Percentiles rank a stretch among this genome's conserved stretches.
phyloP scores from a whole-genome alignment of 2,329 filamentous ascomycete genomes.

The Xylariaceae sp. region DNA sequence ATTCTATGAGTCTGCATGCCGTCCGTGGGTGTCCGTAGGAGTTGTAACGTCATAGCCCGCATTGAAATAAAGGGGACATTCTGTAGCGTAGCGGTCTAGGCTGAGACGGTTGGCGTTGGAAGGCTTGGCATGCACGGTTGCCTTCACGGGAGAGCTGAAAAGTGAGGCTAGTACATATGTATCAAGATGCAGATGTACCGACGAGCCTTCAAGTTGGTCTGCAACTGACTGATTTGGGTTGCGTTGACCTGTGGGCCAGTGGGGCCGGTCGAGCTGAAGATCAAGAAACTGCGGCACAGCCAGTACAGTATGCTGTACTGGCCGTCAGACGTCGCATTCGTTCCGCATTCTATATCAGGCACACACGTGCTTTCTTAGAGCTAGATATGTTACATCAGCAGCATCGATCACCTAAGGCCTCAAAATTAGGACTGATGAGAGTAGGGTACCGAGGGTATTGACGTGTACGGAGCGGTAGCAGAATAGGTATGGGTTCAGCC shows the following conservation, averaged over 20 bases:
- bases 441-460: neutral
- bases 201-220: too few relatives aligned
- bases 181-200: too few relatives aligned
- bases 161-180: constrained; percentile 22
- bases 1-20: constrained; percentile 13
- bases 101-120: constrained; percentile 17
- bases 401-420: constrained; percentile 5
- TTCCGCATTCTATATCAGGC: constrained; percentile 25
- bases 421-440: neutral
- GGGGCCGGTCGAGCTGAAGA: constrained; percentile 15
- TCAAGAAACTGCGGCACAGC: constrained; percentile 18
- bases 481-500: constrained; percentile 10
- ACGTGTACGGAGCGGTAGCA: neutral
- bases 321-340: constrained; percentile 17
- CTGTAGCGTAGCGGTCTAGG: constrained; percentile 5
- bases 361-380: neutral
- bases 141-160: constrained; percentile 15
- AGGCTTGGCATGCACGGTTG: constrained; percentile 25
- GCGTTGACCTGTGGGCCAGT: neutral
- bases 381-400: constrained; percentile 16
- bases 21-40: constrained; percentile 16
- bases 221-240: neutral
- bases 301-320: too few relatives aligned
- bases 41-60: constrained; percentile 23
- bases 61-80: constrained; percentile 15